These are phyloP conservation scores for Microstroma glucosiphilum DNA, from an alignment of 1,284 basidiomycete genomes.

Conservation along the genomic window DNA sequence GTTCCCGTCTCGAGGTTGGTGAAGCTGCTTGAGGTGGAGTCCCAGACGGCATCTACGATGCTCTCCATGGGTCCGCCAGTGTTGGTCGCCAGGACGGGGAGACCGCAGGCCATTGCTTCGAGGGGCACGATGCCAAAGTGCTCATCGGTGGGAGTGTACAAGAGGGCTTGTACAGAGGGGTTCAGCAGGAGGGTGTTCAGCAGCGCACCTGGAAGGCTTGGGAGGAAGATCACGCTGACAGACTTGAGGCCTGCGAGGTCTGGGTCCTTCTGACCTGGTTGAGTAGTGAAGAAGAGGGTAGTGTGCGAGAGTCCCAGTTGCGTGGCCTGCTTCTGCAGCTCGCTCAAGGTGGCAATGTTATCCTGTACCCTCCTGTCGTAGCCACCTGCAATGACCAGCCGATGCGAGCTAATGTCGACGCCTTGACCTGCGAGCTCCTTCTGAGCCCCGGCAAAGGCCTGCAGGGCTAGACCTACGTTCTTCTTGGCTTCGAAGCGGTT, in stretches of 20 bases:
- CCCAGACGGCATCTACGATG: slow-evolving; percentile 58
- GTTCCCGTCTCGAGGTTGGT: slow-evolving; percentile 24
- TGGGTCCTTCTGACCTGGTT: slow-evolving; percentile 11
- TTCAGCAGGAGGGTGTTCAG: slow-evolving; percentile 37
- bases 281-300: slow-evolving; percentile 33
- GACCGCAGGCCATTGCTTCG: slow-evolving; percentile 85
- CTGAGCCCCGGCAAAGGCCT: slow-evolving; percentile 61
- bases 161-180: slow-evolving; percentile 53
- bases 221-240: slow-evolving; percentile 36
- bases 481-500: slow-evolving; percentile 97
- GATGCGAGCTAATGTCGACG: background rate
- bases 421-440: slow-evolving; percentile 22
- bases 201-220: slow-evolving; percentile 36
- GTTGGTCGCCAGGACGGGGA: slow-evolving; percentile 82
- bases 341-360: slow-evolving; percentile 61
- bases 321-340: slow-evolving; percentile 29
- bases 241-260: background rate
- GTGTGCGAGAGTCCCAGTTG: slow-evolving; percentile 53
- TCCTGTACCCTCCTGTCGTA: slow-evolving; percentile 67
- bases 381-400: slow-evolving; percentile 58
- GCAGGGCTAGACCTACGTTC: slow-evolving; percentile 73
- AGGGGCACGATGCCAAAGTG: slow-evolving; percentile 96
- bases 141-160: slow-evolving; percentile 92
- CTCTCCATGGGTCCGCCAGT: slow-evolving; percentile 90
- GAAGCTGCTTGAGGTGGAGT: background rate